Evolutionary conservation across 2,329 filamentous ascomycete species (phyloP).

Genomic region (Xylariaceae sp.): DNA sequence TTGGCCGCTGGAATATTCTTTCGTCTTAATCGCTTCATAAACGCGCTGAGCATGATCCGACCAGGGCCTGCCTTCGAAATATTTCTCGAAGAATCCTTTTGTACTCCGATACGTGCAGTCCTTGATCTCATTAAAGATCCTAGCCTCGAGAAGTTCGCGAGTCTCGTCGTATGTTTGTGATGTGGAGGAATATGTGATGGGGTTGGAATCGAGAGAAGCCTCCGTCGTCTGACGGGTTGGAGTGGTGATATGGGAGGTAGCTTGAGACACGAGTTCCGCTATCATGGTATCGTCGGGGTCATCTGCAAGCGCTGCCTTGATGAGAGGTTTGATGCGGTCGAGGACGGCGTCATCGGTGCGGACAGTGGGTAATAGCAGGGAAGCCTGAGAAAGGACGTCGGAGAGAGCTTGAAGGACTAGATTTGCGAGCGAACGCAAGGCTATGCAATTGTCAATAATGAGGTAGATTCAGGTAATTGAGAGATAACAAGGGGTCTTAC

Average conservation of each 20-base stretch:
- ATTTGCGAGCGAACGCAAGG: too few species aligned
- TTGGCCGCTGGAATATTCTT: background rate
- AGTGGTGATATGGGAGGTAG: background rate
- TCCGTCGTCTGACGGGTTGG: background rate
- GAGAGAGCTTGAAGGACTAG: too few species aligned
- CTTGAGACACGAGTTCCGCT: background rate
- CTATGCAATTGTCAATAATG: too few species aligned
- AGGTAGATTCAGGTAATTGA: too few species aligned
- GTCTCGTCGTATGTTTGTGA: background rate
- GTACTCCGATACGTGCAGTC: slow-evolving; percentile 5
- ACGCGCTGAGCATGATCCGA: background rate
- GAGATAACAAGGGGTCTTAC: too few species aligned
- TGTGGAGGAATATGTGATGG: background rate
- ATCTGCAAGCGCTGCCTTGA: background rate
- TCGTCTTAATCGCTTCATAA: background rate
- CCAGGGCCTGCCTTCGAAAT: slow-evolving; percentile 7
- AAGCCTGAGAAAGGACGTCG: too few species aligned
- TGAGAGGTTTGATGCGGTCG: background rate
- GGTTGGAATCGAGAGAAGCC: background rate
- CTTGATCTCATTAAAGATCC: slow-evolving; percentile 5
- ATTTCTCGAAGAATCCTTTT: slow-evolving; percentile 10
- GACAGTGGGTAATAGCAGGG: background rate
- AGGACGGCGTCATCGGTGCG: background rate
- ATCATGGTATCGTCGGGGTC: background rate
- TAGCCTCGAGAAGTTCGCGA: background rate